phyloP scores from a whole-genome alignment of 495 filamentous ascomycete genomes.

The Talaromyces wortmannii region DNA sequence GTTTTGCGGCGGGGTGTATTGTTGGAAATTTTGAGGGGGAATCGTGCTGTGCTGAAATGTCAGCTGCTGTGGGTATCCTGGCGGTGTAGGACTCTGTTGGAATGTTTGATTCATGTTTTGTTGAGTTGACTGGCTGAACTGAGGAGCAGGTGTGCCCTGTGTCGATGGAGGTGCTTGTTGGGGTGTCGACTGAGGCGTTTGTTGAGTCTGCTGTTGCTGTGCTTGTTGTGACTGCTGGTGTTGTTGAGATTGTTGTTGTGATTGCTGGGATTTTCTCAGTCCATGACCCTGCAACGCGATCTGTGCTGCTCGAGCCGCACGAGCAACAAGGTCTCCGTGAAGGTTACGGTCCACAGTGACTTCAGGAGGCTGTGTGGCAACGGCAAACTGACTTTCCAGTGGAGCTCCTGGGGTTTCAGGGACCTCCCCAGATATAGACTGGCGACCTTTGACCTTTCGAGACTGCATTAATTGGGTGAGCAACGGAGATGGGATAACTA shows the following conservation, averaged over 20 bases:
- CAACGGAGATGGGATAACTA: background rate
- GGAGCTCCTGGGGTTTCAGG: conserved; percentile 28
- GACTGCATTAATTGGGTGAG: conserved; percentile 22
- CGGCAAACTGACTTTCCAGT: conserved; percentile 39
- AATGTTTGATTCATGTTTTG: conserved; percentile 19
- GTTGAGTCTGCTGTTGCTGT: conserved; percentile 15
- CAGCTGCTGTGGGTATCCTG: conserved; percentile 31
- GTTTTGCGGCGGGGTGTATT: conserved; percentile 34
- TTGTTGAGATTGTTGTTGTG: conserved; percentile 26
- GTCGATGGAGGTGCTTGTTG: conserved; percentile 15
- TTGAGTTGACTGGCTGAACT: conserved; percentile 19
- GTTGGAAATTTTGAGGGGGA: conserved; percentile 36
- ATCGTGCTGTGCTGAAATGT: conserved; percentile 31
- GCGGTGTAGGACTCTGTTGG: conserved; percentile 32
- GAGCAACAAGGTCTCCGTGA: conserved; percentile 46
- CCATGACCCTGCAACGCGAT: conserved; percentile 45
- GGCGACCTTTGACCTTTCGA: conserved; percentile 39
- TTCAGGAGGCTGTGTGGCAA: conserved; percentile 31
- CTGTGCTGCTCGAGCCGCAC: conserved; percentile 46
- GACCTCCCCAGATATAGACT: conserved; percentile 34
- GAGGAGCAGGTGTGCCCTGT: conserved; percentile 13
- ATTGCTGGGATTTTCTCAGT: conserved; percentile 36
- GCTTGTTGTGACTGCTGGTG: conserved; percentile 16
- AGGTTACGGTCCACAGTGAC: conserved; percentile 36
- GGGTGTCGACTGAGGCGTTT: conserved; percentile 19